Conservation (phyloP, 768 basidiomycete species). For the Dentipellis fragilis region DNA sequence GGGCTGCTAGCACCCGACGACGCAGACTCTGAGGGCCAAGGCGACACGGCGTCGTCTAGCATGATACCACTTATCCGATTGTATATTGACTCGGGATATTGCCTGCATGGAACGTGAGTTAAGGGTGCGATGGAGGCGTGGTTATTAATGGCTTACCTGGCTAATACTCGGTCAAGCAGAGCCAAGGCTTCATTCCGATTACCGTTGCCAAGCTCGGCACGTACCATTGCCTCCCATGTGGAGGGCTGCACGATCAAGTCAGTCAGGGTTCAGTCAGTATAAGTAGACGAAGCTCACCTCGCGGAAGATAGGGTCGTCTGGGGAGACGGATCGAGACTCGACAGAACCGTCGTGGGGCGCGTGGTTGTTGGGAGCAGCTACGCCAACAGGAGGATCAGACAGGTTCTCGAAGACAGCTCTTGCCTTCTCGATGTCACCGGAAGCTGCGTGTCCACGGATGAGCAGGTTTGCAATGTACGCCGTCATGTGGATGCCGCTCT, state of each 20-base stretch:
- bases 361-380: conserved; percentile 87
- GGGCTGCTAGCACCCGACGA: conserved; percentile 10
- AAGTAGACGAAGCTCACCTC: conserved; percentile 42
- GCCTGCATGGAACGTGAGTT: conserved; percentile 28
- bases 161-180: conserved; percentile 61
- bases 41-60: conserved; percentile 54
- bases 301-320: conserved; percentile 63
- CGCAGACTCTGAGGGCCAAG: conserved; percentile 22
- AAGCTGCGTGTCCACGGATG: conserved; percentile 62
- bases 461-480: conserved; percentile 90
- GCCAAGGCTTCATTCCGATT: conserved; percentile 59
- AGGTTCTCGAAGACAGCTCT: conserved; percentile 73
- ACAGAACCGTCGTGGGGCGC: conserved; percentile 48
- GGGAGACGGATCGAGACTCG: conserved; percentile 22
- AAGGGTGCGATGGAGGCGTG: not conserved
- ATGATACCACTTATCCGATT: conserved; percentile 74
- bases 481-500: conserved; percentile 71
- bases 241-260: conserved; percentile 45
- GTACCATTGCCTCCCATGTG: conserved; percentile 94
- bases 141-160: conserved; percentile 38
- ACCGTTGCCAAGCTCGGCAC: conserved; percentile 76
- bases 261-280: not conserved
- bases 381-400: conserved; percentile 68
- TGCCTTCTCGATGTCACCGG: conserved; percentile 60
- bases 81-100: conserved; percentile 71